Conservation (phyloP, 179 eudicot genomes). For the Actinidia arguta region DNA sequence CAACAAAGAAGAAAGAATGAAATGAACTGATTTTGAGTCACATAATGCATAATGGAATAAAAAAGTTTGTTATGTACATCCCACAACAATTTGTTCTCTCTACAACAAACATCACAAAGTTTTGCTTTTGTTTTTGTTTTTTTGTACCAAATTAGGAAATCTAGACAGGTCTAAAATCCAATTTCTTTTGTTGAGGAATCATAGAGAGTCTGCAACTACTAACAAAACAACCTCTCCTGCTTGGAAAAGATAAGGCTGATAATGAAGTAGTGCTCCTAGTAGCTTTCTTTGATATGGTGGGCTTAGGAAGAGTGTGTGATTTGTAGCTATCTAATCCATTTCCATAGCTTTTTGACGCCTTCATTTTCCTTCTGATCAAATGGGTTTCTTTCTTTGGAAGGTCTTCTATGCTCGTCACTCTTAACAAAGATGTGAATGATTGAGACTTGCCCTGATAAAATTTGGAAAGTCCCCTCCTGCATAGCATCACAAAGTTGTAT, state of each 20-base stretch:
- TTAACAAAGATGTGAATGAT: conserved; percentile 47
- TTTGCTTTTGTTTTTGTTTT: neutral
- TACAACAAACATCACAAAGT: too few species aligned
- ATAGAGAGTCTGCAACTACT: conserved; percentile 34
- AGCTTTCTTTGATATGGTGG: conserved; percentile 51
- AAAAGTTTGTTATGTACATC: neutral
- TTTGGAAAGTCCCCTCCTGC: conserved; percentile 56
- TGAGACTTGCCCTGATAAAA: conserved; percentile 57
- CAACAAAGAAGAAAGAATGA: neutral
- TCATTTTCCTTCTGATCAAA: conserved; percentile 39
- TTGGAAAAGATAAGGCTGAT: conserved; percentile 33
- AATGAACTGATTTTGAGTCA: neutral
- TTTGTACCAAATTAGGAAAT: neutral
- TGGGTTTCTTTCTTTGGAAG: conserved; percentile 53
- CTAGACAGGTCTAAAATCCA: neutral
- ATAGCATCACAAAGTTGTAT: neutral
- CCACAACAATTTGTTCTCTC: neutral
- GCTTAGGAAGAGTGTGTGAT: conserved; percentile 41
- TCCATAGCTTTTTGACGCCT: conserved; percentile 54
- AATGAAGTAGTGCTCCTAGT: conserved; percentile 34
- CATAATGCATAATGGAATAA: neutral
- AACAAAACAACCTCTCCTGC: conserved; percentile 40
- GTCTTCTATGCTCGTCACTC: conserved; percentile 54
- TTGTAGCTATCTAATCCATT: conserved; percentile 46
- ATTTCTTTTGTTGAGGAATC: conserved; percentile 7